A percentile compares a stretch with the other conserved stretches of the same genome.
Conservation (phyloP, 352 stramenopile genomes). For the Halophytophthora batemanensis region DNA sequence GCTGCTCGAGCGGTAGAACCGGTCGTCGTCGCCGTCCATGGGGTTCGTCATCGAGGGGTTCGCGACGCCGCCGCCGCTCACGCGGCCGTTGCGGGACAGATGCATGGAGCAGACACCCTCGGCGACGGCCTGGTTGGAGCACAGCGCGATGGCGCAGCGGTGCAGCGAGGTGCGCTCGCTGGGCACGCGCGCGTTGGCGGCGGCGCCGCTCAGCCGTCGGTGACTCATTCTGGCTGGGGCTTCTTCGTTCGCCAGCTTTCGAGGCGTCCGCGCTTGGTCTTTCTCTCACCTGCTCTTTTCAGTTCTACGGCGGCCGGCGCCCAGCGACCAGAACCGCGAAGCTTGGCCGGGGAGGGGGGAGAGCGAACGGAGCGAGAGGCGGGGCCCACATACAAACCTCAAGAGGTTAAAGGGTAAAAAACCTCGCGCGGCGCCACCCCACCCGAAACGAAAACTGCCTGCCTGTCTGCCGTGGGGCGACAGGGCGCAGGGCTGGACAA, state of each 20-base stretch:
- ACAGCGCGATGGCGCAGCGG: slow-evolving; percentile 73
- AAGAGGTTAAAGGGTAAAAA: no score
- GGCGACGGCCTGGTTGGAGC: slow-evolving; percentile 71
- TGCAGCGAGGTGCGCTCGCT: slow-evolving; percentile 58
- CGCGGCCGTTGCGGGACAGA: slow-evolving; percentile 40
- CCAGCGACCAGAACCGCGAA: not conserved
- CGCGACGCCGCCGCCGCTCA: slow-evolving; percentile 13
- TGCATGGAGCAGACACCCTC: slow-evolving; percentile 78
- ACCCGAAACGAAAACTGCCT: no score
- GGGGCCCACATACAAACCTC: no score
- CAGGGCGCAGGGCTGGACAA: no score
- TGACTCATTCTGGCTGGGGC: slow-evolving; percentile 17
- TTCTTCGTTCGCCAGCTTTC: not conserved
- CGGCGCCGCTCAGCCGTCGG: slow-evolving; percentile 8
- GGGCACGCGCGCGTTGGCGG: slow-evolving; percentile 20
- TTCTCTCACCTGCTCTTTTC: slow-evolving; percentile 1
- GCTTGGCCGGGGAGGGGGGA: no score
- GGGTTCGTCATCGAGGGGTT: slow-evolving; percentile 17
- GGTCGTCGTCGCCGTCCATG: slow-evolving; percentile 28
- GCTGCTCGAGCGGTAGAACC: slow-evolving; percentile 44
- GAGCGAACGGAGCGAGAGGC: no score
- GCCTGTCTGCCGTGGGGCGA: no score
- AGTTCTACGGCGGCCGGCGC: not conserved
- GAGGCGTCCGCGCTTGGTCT: not conserved
- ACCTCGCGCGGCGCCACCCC: no score